Evolutionary conservation across 1,139 yeast species (phyloP).

Genomic region (Zygosaccharomyces pseudobailii): DNA sequence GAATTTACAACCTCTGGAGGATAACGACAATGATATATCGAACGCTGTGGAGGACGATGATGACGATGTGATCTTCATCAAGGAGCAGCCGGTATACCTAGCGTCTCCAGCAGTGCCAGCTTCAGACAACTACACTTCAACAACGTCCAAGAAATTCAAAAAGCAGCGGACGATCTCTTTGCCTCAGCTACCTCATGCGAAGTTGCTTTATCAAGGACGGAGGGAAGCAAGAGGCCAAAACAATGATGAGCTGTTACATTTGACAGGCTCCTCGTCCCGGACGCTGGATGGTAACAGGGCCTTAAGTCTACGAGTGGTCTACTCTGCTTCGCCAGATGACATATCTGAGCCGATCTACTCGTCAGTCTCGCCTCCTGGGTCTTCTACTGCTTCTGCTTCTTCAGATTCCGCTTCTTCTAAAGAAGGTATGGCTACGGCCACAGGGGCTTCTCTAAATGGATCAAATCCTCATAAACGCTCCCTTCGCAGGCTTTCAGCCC

Average conservation of each 20-base stretch:
- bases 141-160: slow-evolving; percentile 26
- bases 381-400: slow-evolving; percentile 4
- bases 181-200: slow-evolving; percentile 58
- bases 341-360: slow-evolving; percentile 10
- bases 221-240: slow-evolving; percentile 23
- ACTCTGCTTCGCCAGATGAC: slow-evolving; percentile 20
- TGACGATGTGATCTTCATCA: slow-evolving; percentile 23
- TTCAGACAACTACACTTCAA: slow-evolving; percentile 9
- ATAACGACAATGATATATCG: slow-evolving; percentile 5
- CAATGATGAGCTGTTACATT: slow-evolving; percentile 30
- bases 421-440: background rate
- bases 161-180: slow-evolving; percentile 64
- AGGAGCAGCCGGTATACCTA: slow-evolving; percentile 23
- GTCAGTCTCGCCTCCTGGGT: slow-evolving; percentile 8
- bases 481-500: slow-evolving; percentile 10
- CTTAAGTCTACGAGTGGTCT: slow-evolving; percentile 23
- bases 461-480: slow-evolving; percentile 8
- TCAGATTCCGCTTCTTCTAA: slow-evolving; percentile 7
- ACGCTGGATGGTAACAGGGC: slow-evolving; percentile 31
- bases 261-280: slow-evolving; percentile 31
- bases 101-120: slow-evolving; percentile 12
- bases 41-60: slow-evolving; percentile 14
- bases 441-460: background rate
- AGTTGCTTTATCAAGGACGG: slow-evolving; percentile 21
- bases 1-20: slow-evolving; percentile 11